Evolutionary conservation across 441 rosid genomes (phyloP).

Genomic region (Erodium texanum): DNA sequence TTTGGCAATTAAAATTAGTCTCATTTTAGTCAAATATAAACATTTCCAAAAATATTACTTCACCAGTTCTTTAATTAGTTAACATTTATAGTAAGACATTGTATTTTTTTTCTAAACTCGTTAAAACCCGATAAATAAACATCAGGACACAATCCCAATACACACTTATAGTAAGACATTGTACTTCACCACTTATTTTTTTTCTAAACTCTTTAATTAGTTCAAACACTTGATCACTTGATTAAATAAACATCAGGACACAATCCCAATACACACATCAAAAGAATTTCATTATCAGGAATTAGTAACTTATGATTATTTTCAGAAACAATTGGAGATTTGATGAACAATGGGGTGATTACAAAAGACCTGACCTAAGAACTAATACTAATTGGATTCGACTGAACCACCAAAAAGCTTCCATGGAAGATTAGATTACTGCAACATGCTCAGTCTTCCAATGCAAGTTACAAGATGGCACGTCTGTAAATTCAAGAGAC

Average conservation of each 20-base stretch:
- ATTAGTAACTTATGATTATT: neutral
- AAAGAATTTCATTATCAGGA: neutral
- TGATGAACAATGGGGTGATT: neutral
- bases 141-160: neutral
- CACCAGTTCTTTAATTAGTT: too few relatives aligned
- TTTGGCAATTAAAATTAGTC: neutral
- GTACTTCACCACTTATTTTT: too few relatives aligned
- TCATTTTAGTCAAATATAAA: neutral
- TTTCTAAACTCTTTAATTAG: too few relatives aligned
- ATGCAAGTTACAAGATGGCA: neutral
- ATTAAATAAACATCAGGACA: too few relatives aligned
- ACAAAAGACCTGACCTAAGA: neutral
- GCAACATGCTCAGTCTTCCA: neutral
- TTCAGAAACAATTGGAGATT: neutral
- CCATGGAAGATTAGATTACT: neutral
- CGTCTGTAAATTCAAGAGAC: slow-evolving; percentile 10
- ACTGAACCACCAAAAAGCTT: neutral
- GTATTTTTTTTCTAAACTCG: too few relatives aligned
- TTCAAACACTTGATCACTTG: too few relatives aligned
- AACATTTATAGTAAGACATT: too few relatives aligned
- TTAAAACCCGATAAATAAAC: too few relatives aligned
- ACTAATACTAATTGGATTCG: too few relatives aligned
- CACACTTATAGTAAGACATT: too few relatives aligned
- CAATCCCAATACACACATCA: neutral
- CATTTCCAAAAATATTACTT: too few relatives aligned